These are phyloP conservation scores for Globisporangium apiculatum DNA, from an alignment of 352 stramenopile genomes.

Conservation along the genomic window DNA sequence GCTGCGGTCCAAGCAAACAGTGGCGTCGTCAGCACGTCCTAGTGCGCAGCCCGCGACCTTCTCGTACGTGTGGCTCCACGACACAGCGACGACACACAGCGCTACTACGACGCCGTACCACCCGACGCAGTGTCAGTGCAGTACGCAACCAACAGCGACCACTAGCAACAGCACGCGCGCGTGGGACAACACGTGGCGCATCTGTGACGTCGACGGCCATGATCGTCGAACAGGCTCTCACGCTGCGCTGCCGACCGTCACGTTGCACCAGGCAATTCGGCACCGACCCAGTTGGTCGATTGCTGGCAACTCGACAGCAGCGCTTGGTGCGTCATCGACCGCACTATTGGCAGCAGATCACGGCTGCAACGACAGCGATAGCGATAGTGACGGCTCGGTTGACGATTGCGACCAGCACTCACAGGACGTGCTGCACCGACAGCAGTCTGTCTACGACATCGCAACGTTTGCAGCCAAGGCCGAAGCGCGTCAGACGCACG, in stretches of 20 bases:
- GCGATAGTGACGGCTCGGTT: not conserved
- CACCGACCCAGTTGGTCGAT: no score
- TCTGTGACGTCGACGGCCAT: slow-evolving; percentile 9
- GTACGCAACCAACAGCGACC: no score
- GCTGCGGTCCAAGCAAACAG: not conserved
- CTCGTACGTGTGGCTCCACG: slow-evolving; percentile 12
- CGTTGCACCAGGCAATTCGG: no score
- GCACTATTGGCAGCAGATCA: no score
- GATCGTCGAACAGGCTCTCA: no score
- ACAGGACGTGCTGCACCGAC: not conserved
- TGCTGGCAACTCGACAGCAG: not conserved
- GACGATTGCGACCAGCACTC: not conserved
- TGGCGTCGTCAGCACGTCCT: no score
- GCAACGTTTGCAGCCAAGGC: slow-evolving; percentile 4
- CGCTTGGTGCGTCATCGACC: not conserved
- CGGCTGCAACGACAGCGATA: no score
- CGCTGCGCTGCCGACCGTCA: not conserved
- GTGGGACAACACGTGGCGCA: slow-evolving; percentile 15
- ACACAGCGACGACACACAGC: not conserved
- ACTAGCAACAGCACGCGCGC: not conserved
- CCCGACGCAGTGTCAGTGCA: slow-evolving; percentile 5
- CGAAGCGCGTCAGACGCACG: slow-evolving; percentile 25
- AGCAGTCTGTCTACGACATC: slow-evolving; percentile 3
- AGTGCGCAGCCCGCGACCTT: not conserved
- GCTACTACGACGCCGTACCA: not conserved